Base-by-base conservation (phyloP, 495 filamentous ascomycete species). In the Xylaria telfairii region DNA sequence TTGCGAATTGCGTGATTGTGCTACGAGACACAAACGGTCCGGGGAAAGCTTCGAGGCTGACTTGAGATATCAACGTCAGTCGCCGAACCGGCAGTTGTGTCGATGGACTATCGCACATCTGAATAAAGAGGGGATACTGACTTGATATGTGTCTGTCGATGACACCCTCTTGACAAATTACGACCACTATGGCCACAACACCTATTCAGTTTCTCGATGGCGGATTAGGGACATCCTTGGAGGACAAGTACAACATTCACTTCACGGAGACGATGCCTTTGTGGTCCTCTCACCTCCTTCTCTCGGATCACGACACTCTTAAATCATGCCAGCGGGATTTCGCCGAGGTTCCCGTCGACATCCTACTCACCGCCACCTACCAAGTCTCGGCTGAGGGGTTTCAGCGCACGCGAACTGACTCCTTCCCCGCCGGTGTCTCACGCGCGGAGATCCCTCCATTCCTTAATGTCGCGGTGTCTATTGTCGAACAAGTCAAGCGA, bases 341-440 rank as follows among this genome's bases (percentile, higher is more conserved):
- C 70, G 81, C 76, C 19, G 24, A 41, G 0, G 83, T 86, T 30
- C 88, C 88, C 39, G 85, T 85, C 13, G 87, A 92, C 73, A 80
- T 92, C 21, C 71, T 92, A 21, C 79, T 89, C 24, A 91, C 87
- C 26, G 89, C 89, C 4, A 92, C 90, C 6, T 92, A 92, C 76
- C 90, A 92, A 79, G 81, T 86, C 2, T 88, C 84, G 0, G 71
- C 79, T 8, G 82, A 87, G 17, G 90, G 87, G 0, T 91, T 91
- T 69, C 68, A 70, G 5, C 77, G 77, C 24, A 83, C 82, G 24
- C 74, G 71, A 69, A 77, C 76, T 15, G 21, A 72, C 21, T 59
- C 62, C 4, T 70, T 73, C 34, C 75, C 78, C 0, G 60, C 65
- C 3, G 77, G 77, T 32, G 69, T 82, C 56, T 3, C n/a, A 3